Evolutionary conservation across 2,329 filamentous ascomycete species (phyloP), one percentile per base, ranked within the genome.

Genomic region (Claviceps humidiphila): DNA sequence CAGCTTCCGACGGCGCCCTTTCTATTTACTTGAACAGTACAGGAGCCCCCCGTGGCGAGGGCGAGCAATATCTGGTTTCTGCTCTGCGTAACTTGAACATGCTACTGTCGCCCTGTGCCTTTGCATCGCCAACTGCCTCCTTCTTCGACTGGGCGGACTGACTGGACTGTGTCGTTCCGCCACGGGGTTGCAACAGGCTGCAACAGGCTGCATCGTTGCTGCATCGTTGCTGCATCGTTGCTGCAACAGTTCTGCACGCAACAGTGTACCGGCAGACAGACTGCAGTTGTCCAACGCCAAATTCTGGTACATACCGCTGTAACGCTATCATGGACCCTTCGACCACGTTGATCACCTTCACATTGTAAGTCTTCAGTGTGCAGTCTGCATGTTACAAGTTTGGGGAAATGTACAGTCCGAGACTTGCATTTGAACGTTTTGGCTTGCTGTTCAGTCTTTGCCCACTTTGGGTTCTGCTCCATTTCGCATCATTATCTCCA

Each of bases 271-370:
- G 7, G 3, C 22, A 22, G 22, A 22, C 22, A 20, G 20, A 20
- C 17, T 22, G 16, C 41, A 41, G 14, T 49, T 45, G 26, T 47
- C 30, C 22, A n/a, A 41, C 13, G 38, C 37, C 41, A 51, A 16
- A n/a, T 20, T 20, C 22, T 9, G 39, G n/a, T 16, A 38, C 13
- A 20, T 20, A 20, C 17, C 41, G 9, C 41, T 44, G 42, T 30
- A 30, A 30, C 26, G 26, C 14, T 26, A 48, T 47, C 63, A 80
- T 81, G 77, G 77, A 81, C 66, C 77, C 77, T 51, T 73, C 73
- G 43, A 84, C 81, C 22, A 82, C 82, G 54, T 78, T 86, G 58
- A 76, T 84, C 63, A 84, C 82, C 55, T 85, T 86, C 65, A 74
- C 81, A 68, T 67, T 84, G 81, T 84, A 71, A 78, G 80, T 59